Evolutionary conservation across 2,329 filamentous ascomycete genomes (phyloP), one percentile per base, ranked within the genome.

Genomic region (Cercospora sp.): DNA sequence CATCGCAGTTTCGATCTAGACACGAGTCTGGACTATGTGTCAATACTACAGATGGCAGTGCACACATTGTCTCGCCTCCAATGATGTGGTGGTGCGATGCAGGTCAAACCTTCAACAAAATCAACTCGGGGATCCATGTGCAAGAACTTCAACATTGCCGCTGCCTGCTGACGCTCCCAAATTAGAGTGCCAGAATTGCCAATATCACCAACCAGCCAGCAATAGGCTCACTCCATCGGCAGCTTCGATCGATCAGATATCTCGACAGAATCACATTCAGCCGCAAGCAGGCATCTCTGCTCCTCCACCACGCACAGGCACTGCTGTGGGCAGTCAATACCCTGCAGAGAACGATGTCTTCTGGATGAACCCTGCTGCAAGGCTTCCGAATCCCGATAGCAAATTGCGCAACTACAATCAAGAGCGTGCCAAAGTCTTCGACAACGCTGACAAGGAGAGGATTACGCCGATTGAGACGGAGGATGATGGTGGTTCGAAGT

Each of bases 31-130:
- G 8, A 57, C 30, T 45, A 69, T 70, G 68, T 70, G 68, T 53
- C 60, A 68, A 36, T 70, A 66, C 33, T 66, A 66, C 53, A 53
- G 53, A 53, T 70, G 66, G 66, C 48, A 30, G 13, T 70, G 68
- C 58, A 26, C 36, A 20, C 53, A 36, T 4, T 70, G 68, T 40
- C n/a, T 30, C 31, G 51, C 60, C 8, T 26, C 23, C 23, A 70
- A 70, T 40, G 68, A 68, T 42, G 66, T 68, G 16, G 68, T 66
- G 7, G 63, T 63, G 10, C 66, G 66, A 40, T 70, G 68, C 64
- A 61, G 33, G 26, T 51, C 48, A 48, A 64, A 55, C 20, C 58
- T 62, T 18, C 63, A 68, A 20, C 63, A 67, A 10, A 20, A 16
- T 55, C 62, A 60, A 55, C 48, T 18, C 40, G 31, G 28, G 48